These are phyloP conservation scores for Aspergillus ibericus DNA, from an alignment of 2,329 filamentous ascomycete genomes.

Conservation along the genomic window DNA sequence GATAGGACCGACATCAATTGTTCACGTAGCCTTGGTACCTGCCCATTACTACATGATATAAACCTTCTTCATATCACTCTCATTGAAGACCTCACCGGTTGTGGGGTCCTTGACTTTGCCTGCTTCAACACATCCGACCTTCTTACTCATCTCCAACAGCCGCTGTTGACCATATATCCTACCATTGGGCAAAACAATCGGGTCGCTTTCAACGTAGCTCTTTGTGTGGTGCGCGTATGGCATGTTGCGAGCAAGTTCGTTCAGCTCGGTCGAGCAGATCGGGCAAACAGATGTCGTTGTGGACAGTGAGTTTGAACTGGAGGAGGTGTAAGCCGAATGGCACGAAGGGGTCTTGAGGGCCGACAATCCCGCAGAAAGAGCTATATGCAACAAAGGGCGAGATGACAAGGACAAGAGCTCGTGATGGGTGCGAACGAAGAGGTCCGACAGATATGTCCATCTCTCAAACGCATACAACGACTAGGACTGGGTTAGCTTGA, in stretches of 20 bases:
- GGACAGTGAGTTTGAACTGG: slow-evolving; percentile 52
- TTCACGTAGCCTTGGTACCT: background rate
- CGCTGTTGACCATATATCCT: slow-evolving; percentile 77
- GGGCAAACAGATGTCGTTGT: slow-evolving; percentile 80
- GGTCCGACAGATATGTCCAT: slow-evolving; percentile 72
- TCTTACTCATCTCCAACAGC: slow-evolving; percentile 74
- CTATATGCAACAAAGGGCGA: slow-evolving; percentile 83
- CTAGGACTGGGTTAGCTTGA: slow-evolving; percentile 39
- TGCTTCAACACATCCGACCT: slow-evolving; percentile 64
- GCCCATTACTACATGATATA: slow-evolving; percentile 68
- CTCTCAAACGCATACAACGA: slow-evolving; percentile 71
- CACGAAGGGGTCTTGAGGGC: slow-evolving; percentile 95
- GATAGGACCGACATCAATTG: background rate
- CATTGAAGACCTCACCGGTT: slow-evolving; percentile 66
- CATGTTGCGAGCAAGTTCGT: slow-evolving; percentile 81
- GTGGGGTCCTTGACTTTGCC: slow-evolving; percentile 75
- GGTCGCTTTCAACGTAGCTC: slow-evolving; percentile 85
- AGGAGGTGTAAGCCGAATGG: slow-evolving; percentile 66
- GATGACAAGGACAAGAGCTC: slow-evolving; percentile 78
- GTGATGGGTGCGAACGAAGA: slow-evolving; percentile 86
- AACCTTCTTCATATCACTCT: slow-evolving; percentile 74
- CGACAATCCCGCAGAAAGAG: slow-evolving; percentile 84
- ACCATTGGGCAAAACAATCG: slow-evolving; percentile 82
- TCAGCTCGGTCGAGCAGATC: slow-evolving; percentile 93
- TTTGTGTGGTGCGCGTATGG: slow-evolving; percentile 95